These are phyloP conservation scores for Candida succiphila DNA, from an alignment of 805 yeast species.

Conservation along the genomic window DNA sequence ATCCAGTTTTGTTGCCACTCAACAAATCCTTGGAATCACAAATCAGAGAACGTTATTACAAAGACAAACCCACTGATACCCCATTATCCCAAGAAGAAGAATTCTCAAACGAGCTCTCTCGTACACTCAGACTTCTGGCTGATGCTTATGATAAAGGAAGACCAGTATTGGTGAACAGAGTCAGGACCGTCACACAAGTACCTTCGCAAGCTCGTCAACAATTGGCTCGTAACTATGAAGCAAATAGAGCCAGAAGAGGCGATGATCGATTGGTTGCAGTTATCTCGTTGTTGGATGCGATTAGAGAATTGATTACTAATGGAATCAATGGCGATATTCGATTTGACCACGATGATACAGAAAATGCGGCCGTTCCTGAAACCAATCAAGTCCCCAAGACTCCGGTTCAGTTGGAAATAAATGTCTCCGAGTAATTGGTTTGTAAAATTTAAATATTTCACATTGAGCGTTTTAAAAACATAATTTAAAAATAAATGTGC, in stretches of 20 bases:
- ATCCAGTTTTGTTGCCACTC: slow-evolving; percentile 52
- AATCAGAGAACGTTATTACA: slow-evolving; percentile 17
- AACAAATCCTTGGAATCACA: slow-evolving; percentile 41
- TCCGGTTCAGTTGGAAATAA: too few relatives aligned
- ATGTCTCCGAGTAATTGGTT: too few relatives aligned
- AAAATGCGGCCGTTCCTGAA: too few relatives aligned
- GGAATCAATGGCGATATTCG: neutral
- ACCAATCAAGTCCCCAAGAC: too few relatives aligned
- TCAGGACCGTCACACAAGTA: slow-evolving; percentile 15
- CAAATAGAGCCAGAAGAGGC: slow-evolving; percentile 29
- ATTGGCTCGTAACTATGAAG: slow-evolving; percentile 27
- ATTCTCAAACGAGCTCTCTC: slow-evolving; percentile 46
- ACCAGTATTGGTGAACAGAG: slow-evolving; percentile 21
- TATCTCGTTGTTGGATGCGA: slow-evolving; percentile 23
- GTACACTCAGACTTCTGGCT: slow-evolving; percentile 32
- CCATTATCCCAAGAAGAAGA: slow-evolving; percentile 21
- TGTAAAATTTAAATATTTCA: too few relatives aligned
- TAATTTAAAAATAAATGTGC: too few relatives aligned
- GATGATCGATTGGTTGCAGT: slow-evolving; percentile 20
- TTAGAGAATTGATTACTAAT: slow-evolving; percentile 8
- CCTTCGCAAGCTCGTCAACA: slow-evolving; percentile 28
- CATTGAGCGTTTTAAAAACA: too few relatives aligned
- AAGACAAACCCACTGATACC: slow-evolving; percentile 23
- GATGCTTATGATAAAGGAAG: slow-evolving; percentile 29
- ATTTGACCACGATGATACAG: neutral